phyloP scores from a whole-genome alignment of 768 basidiomycete species.

The Kwoniella shandongensis region DNA sequence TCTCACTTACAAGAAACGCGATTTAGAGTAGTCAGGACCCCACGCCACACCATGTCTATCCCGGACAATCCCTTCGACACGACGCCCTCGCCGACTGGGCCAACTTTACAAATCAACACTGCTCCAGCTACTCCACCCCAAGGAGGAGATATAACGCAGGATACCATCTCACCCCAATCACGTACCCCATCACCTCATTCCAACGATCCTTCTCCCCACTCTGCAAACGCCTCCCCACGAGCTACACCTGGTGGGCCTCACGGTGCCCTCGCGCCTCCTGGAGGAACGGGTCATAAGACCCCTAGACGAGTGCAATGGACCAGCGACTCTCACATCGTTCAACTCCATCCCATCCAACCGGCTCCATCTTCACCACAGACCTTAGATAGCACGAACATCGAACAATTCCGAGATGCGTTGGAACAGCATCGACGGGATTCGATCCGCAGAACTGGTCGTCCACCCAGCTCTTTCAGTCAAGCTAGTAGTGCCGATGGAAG shows the following conservation, averaged over 20 bases:
- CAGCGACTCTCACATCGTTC: constrained; percentile 44
- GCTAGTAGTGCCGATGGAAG: constrained; percentile 21
- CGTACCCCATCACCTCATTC: constrained; percentile 1
- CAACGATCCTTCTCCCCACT: constrained; percentile 3
- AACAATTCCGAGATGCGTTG: constrained; percentile 34
- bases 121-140: not conserved
- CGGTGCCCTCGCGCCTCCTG: constrained; percentile 5
- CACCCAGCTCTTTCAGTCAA: constrained; percentile 17
- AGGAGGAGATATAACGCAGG: not conserved
- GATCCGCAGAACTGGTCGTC: constrained; percentile 9
- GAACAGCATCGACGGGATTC: constrained; percentile 31
- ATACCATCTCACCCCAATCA: constrained; percentile 1
- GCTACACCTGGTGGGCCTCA: not conserved
- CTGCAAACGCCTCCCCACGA: constrained; percentile 6
- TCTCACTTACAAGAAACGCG: not conserved
- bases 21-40: too few relatives aligned
- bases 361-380: constrained; percentile 24
- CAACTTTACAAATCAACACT: constrained; percentile 21
- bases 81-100: constrained; percentile 14
- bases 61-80: constrained; percentile 51
- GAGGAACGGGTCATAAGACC: constrained; percentile 37
- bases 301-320: constrained; percentile 51
- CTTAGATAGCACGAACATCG: constrained; percentile 41
- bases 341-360: constrained; percentile 25
- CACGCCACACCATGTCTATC: constrained; percentile 42